These are phyloP conservation scores for Coemansia sp. DNA, from an alignment of 192 early-diverging fungal species.

Conservation along the genomic window DNA sequence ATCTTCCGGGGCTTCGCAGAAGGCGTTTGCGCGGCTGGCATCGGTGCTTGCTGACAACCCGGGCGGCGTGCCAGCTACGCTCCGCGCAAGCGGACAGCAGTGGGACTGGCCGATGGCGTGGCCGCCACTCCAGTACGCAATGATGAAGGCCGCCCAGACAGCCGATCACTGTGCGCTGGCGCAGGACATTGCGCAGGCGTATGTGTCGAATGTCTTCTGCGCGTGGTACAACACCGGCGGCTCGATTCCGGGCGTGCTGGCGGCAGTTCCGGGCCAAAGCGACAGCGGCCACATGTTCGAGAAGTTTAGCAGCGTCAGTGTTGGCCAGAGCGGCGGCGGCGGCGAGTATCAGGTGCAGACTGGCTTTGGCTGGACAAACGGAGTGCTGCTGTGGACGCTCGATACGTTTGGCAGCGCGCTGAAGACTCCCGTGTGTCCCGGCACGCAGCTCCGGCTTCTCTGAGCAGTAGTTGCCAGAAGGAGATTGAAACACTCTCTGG, in stretches of 20 bases:
- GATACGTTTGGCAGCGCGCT: constrained; percentile 48
- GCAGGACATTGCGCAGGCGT: constrained; percentile 52
- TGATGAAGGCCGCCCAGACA: constrained; percentile 54
- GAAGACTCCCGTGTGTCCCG: constrained; percentile 24
- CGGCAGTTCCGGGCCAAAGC: constrained; percentile 29
- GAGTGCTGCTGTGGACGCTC: constrained; percentile 66
- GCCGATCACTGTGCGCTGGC: constrained; percentile 20
- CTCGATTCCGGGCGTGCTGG: constrained; percentile 51
- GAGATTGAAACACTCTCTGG: background rate
- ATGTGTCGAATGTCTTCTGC: constrained; percentile 62
- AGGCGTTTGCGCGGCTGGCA: constrained; percentile 49
- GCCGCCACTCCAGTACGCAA: constrained; percentile 65
- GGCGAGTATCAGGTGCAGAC: constrained; percentile 72
- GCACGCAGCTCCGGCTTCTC: background rate
- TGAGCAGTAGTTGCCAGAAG: background rate
- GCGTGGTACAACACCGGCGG: constrained; percentile 73
- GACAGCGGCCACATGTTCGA: constrained; percentile 77
- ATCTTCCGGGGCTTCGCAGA: background rate
- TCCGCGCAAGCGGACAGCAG: constrained; percentile 61
- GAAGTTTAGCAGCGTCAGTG: constrained; percentile 62
- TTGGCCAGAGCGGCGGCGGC: constrained; percentile 58
- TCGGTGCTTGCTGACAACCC: constrained; percentile 45
- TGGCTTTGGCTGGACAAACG: constrained; percentile 82
- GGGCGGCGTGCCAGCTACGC: constrained; percentile 66
- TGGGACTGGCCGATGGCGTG: constrained; percentile 77